These are phyloP conservation scores for Cicer chorassanicum DNA, from an alignment of 306 rosid genomes.

Conservation along the genomic window DNA sequence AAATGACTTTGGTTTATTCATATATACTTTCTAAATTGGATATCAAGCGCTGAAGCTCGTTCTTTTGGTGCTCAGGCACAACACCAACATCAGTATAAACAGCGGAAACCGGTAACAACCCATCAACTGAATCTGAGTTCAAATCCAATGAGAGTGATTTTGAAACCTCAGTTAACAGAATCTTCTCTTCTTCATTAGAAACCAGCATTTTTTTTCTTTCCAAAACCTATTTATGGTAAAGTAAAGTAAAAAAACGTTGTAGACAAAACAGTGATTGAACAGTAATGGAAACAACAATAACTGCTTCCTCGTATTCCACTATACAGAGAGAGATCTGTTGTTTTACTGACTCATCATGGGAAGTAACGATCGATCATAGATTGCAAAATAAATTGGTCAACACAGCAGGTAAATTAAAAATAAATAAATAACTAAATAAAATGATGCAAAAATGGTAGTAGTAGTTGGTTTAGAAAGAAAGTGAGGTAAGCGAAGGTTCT, in stretches of 20 bases:
- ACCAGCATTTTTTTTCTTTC: constrained; percentile 54
- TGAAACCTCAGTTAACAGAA: constrained; percentile 54
- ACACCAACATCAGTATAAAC: constrained; percentile 75
- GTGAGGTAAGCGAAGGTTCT: constrained; percentile 38
- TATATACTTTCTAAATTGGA: constrained; percentile 72
- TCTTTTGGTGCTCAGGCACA: constrained; percentile 75
- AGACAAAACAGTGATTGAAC: constrained; percentile 12
- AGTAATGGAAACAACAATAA: constrained; percentile 3
- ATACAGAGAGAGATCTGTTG: constrained; percentile 36
- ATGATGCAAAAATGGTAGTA: background rate
- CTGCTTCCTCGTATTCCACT: constrained; percentile 32
- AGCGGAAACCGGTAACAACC: constrained; percentile 54
- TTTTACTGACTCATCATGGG: background rate
- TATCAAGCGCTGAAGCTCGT: constrained; percentile 60
- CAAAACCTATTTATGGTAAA: background rate
- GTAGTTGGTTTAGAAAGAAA: background rate
- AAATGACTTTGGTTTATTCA: constrained; percentile 2
- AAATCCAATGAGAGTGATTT: constrained; percentile 57
- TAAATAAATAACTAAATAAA: background rate
- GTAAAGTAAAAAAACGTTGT: background rate
- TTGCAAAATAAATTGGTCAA: background rate
- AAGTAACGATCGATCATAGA: constrained; percentile 5
- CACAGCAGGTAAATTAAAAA: background rate
- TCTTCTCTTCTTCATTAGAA: constrained; percentile 58
- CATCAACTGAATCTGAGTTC: constrained; percentile 61